Evolutionary conservation across 768 basidiomycete species (phyloP).

Genomic region (Tricholoma furcatifolium): DNA sequence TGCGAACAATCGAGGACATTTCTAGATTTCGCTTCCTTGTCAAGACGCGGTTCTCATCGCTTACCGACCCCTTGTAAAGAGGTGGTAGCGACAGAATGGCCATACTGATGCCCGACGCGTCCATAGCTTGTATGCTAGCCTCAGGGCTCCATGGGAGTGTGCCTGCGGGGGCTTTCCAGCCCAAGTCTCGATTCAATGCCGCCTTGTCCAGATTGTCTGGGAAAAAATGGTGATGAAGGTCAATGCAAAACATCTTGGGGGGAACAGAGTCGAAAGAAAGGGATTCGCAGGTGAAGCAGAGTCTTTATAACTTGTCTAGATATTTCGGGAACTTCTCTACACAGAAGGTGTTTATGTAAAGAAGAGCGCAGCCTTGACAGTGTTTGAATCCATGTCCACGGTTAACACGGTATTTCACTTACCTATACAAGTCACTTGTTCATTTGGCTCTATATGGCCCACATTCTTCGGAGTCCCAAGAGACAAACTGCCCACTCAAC

Average conservation of each 20-base stretch:
- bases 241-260: constrained; percentile 37
- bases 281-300: not conserved
- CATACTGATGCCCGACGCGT: constrained; percentile 51
- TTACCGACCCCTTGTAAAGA: constrained; percentile 35
- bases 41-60: constrained; percentile 37
- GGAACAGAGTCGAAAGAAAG: not conserved
- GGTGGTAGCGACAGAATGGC: constrained; percentile 72
- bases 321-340: too few species aligned
- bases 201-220: constrained; percentile 50
- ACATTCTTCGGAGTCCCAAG: constrained; percentile 76
- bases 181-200: constrained; percentile 42
- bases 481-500: constrained; percentile 76
- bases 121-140: constrained; percentile 62
- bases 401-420: not conserved
- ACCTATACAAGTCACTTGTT: not conserved
- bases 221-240: constrained; percentile 81
- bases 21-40: constrained; percentile 48
- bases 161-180: constrained; percentile 62
- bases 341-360: too few species aligned
- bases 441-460: constrained; percentile 41
- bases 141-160: constrained; percentile 67
- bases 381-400: not conserved
- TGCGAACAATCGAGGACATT: constrained; percentile 45
- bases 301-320: not conserved
- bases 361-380: not conserved